Evolutionary conservation across 2,329 filamentous ascomycete species (phyloP), one percentile per base, ranked within the genome.

Genomic region (Botryotinia narcissicola): DNA sequence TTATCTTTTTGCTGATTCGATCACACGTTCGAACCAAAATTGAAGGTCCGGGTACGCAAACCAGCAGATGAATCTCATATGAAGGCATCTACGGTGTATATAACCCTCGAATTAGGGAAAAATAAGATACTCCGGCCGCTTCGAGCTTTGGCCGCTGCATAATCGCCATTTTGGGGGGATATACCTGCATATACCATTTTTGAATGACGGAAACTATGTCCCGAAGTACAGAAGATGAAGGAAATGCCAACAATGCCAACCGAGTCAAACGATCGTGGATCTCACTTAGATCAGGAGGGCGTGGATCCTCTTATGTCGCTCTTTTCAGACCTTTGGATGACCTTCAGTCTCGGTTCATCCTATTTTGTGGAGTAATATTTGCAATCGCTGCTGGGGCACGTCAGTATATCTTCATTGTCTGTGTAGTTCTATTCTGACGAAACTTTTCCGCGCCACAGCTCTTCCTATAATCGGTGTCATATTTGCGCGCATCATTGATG

Each of bases 391-490:
- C 51, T 57, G 51, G n/a, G 14, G 51, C 51, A 57, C n/a, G 51
- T 57, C 51, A 57, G n/a, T 57, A 57, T 29, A 40, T 42, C 44
- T 37, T 46, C n/a, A 22, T 32, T 67, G 3, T 67, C 29, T 42
- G 7, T 20, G 9, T 25, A 22, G 25, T 51, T 35, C 14, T 18
- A 51, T 40, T 40, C 35, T 59, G 40, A 69, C 32, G 22, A 40
- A 16, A 48, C 5, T 12, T 22, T 48, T 16, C n/a, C 5, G n/a
- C 6, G 20, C 25, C 37, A 29, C 35, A 69, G 66, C 89, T 0
- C 89, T 91, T 73, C 89, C 89, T 22, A 82, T 91, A 32, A 87
- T 91, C 78, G 89, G 87, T 70, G 88, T 91, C 74, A 83, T 91
- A 71, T 91, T 91, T 77, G 88, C 89, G 72, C 83, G 90, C 80